Conservation (phyloP, 371 early-diverging fungal species). For the Capillidium rhysosporum region DNA sequence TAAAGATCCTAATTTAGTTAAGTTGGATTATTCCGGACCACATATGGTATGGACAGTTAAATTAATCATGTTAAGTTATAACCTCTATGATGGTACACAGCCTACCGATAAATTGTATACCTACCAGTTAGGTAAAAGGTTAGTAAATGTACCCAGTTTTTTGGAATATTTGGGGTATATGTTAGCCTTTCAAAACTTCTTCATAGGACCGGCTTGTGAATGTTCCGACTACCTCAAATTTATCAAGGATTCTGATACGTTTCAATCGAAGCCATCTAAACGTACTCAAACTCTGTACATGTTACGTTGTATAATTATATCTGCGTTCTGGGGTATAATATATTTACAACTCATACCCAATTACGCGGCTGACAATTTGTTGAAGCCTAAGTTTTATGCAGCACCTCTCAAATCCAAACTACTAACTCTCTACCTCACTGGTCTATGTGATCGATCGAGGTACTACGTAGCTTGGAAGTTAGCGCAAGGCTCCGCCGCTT, state of each 20-base stretch:
- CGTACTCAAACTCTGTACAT: too few relatives aligned
- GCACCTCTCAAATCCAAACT: constrained; percentile 12
- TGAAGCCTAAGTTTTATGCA: background rate
- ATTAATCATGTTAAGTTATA: constrained; percentile 65
- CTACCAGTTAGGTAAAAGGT: constrained; percentile 37
- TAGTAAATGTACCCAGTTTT: constrained; percentile 35
- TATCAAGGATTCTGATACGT: too few relatives aligned
- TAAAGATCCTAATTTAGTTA: constrained; percentile 21
- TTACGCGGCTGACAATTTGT: background rate
- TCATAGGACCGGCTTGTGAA: constrained; percentile 69
- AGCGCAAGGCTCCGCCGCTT: constrained; percentile 58
- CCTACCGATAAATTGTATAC: constrained; percentile 14
- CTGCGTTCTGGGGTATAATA: background rate
- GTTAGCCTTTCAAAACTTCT: constrained; percentile 65
- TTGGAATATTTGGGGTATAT: constrained; percentile 69
- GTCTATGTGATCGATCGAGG: constrained; percentile 44
- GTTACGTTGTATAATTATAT: too few relatives aligned
- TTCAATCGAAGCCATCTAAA: too few relatives aligned
- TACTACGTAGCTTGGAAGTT: constrained; percentile 74
- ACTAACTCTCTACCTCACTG: constrained; percentile 35
- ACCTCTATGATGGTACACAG: constrained; percentile 43
- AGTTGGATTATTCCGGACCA: constrained; percentile 65
- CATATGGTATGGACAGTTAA: constrained; percentile 83
- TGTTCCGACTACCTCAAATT: too few relatives aligned
- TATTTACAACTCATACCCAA: background rate